Evolutionary conservation across 805 yeast species (phyloP).

Genomic region (Gaillardinia entomophila): DNA sequence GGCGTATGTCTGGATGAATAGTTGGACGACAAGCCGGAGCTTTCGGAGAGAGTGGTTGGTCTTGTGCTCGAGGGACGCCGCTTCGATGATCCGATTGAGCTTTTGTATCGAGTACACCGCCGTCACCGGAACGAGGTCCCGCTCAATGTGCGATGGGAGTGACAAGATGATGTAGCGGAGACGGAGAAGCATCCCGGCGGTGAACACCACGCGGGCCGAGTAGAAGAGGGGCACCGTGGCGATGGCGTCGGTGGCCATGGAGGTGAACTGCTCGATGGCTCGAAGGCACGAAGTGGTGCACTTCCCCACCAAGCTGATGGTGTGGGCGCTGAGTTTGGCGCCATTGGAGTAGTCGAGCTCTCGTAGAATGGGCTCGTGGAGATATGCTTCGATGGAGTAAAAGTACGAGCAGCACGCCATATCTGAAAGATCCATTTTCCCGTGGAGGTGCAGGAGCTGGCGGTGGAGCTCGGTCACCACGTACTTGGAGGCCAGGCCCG

Average conservation of each 20-base stretch:
- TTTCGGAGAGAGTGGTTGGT: conserved; percentile 48
- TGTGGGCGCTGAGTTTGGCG: background rate
- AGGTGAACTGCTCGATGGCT: conserved; percentile 44
- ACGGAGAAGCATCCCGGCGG: conserved; percentile 58
- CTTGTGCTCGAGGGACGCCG: conserved; percentile 21
- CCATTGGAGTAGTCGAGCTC: conserved; percentile 1
- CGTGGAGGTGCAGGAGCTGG: conserved; percentile 36
- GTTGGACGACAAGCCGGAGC: conserved; percentile 48
- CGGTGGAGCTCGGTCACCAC: conserved; percentile 45
- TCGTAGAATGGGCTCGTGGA: conserved; percentile 50
- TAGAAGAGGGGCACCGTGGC: conserved; percentile 54
- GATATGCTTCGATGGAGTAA: conserved; percentile 60
- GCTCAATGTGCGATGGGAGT: conserved; percentile 41
- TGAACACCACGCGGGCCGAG: conserved; percentile 53
- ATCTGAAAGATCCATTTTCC: conserved; percentile 31
- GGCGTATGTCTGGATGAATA: conserved; percentile 58
- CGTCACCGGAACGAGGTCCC: conserved; percentile 42
- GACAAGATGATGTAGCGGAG: conserved; percentile 51
- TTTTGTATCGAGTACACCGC: conserved; percentile 32
- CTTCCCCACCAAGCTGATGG: conserved; percentile 27
- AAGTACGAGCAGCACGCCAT: conserved; percentile 44
- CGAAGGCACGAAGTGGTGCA: conserved; percentile 51
- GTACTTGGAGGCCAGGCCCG: conserved; percentile 20
- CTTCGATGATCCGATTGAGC: conserved; percentile 19
- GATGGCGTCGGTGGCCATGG: conserved; percentile 39